These are phyloP conservation scores for Umbelopsis sp. DNA, from an alignment of 192 early-diverging fungal genomes.

Conservation along the genomic window DNA sequence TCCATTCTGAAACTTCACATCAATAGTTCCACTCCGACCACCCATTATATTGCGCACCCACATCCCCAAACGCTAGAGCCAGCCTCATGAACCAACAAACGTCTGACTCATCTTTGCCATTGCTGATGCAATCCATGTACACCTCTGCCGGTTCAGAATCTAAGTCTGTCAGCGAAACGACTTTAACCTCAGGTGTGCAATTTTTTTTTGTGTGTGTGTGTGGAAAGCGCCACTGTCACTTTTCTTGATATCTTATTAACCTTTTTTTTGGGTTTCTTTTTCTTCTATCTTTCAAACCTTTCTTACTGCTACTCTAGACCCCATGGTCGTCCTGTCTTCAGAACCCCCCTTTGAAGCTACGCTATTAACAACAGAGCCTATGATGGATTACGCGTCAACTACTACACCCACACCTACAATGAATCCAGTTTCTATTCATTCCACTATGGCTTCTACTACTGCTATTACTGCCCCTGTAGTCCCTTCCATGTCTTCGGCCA, in stretches of 20 bases:
- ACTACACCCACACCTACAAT: not conserved
- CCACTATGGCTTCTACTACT: not conserved
- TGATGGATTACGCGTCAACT: slow-evolving; percentile 11
- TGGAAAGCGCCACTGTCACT: slow-evolving; percentile 1
- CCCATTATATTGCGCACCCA: not conserved
- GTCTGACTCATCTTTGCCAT: slow-evolving; percentile 1
- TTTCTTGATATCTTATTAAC: not conserved
- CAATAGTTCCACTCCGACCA: not conserved
- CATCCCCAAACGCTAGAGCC: too few species aligned
- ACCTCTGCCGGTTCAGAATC: slow-evolving; percentile 16
- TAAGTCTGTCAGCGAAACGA: not conserved
- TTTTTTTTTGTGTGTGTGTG: not conserved
- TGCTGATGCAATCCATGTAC: slow-evolving; percentile 14
- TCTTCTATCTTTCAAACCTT: not conserved
- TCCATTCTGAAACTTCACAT: not conserved
- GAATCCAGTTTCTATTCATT: not conserved
- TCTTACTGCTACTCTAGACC: not conserved
- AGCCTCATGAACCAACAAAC: not conserved
- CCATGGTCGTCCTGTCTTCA: not conserved
- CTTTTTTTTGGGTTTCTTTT: not conserved
- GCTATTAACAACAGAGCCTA: slow-evolving; percentile 2
- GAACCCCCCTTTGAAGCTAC: not conserved
- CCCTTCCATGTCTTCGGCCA: slow-evolving; percentile 3
- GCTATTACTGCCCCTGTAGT: slow-evolving; percentile 4
- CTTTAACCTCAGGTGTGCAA: slow-evolving; percentile 6